Base-by-base conservation (phyloP, 805 yeast species). In the Yamadazyma olivae region DNA sequence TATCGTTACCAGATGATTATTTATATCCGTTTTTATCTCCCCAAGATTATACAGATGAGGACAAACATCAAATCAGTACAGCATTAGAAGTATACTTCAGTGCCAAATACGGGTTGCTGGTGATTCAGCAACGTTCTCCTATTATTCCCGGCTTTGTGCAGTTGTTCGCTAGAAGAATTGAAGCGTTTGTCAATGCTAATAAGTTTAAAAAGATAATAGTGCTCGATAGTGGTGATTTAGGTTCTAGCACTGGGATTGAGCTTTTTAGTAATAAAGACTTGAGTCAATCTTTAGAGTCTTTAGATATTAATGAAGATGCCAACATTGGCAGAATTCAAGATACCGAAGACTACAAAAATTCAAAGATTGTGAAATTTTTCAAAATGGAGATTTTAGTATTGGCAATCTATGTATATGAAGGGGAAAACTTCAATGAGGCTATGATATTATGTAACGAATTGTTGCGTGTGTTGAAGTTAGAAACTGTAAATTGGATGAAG, bases 1-100 rank as follows among this genome's bases (percentile, higher is more conserved):
- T 74, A 8, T 51, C 74, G 12, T 58, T 90, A 19, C 83, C 83
- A 48, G 80, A 79, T 34, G 56, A 64, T 3, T 75, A 67, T 44
- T 57, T 89, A 6, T 85, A 83, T 51, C 96, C 98, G 3, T 87
- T 91, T 61, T 80, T 81, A 0, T 83, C 95, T 0, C 95, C 96
- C 1, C 96, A 88, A 51, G 64, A 50, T 35, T 24, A 39, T 1
- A 17, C 7, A 8, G 40, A 31, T 13, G 36, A 36, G 4, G 50
- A 50, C 30, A 46, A 49, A n/a, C 19, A 28, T 0, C 77, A 76
- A 1, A 56, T 77, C 3, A 70, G 83, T 0, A 75, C 84, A 1
- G 77, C 83, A 0, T 53, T 85, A 19, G 96, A 90, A 49, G 70
- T 87, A 2, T 84, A 76, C 54, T 59, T 61, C 44, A 67, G 70